phyloP scores from a whole-genome alignment of 345 rosid genomes.

The Lumnitzera racemosa region DNA sequence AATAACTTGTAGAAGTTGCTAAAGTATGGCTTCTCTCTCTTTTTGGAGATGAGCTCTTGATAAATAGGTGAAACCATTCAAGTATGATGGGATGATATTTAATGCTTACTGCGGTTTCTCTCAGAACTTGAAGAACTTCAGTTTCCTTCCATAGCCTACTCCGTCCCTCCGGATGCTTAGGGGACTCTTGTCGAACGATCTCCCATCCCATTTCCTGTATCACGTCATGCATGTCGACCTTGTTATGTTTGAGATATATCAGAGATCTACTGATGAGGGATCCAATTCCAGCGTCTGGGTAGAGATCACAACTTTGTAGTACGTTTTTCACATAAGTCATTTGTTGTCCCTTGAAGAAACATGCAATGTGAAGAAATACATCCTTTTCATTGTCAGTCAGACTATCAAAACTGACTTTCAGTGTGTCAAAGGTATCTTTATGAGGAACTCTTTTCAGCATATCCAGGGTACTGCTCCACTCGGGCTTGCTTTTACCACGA shows the following conservation, averaged over 20 bases:
- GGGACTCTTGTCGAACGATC: background rate
- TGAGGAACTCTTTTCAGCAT: background rate
- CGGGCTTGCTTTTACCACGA: background rate
- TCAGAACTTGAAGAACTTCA: background rate
- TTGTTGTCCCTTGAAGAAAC: slow-evolving; percentile 4
- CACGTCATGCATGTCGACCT: background rate
- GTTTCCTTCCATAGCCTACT: background rate
- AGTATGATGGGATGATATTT: no score
- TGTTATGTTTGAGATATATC: background rate
- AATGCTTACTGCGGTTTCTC: background rate
- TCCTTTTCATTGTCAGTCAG: background rate
- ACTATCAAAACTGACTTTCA: slow-evolving; percentile 1
- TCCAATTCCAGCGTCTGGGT: background rate
- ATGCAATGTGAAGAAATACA: slow-evolving; percentile 2
- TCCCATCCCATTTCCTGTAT: background rate
- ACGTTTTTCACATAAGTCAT: background rate
- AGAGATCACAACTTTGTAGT: background rate
- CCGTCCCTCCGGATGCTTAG: background rate
- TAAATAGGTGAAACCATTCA: no score
- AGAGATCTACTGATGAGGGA: background rate
- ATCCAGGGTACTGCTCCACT: background rate
- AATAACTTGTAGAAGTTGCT: no score
- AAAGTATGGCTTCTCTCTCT: no score
- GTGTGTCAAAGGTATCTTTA: background rate
- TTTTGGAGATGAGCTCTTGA: no score